Conservation (phyloP, 2,329 filamentous ascomycete genomes). For the Thelonectria blattea region DNA sequence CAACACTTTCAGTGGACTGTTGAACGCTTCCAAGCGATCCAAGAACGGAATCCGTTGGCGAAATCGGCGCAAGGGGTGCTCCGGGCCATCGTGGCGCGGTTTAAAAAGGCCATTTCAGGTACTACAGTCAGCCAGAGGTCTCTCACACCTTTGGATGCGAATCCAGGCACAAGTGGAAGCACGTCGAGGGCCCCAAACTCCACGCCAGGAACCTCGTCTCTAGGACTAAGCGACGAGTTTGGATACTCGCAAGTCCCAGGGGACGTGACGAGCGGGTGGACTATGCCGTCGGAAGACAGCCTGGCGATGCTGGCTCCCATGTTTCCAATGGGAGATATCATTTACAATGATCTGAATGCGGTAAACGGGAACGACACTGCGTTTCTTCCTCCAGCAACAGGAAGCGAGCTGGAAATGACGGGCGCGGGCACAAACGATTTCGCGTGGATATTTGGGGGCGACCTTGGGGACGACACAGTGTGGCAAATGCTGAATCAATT, state of each 20-base stretch:
- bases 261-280: slow-evolving; percentile 43
- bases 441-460: slow-evolving; percentile 60
- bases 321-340: slow-evolving; percentile 62
- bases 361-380: slow-evolving; percentile 42
- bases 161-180: slow-evolving; percentile 5
- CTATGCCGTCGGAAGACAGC: slow-evolving; percentile 53
- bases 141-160: slow-evolving; percentile 18
- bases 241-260: slow-evolving; percentile 14
- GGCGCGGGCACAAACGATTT: slow-evolving; percentile 23
- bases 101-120: slow-evolving; percentile 56
- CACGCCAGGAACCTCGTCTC: slow-evolving; percentile 24
- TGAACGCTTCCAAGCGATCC: slow-evolving; percentile 63
- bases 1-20: slow-evolving; percentile 66
- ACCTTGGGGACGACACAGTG: slow-evolving; percentile 60
- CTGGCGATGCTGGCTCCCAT: slow-evolving; percentile 60
- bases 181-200: slow-evolving; percentile 17
- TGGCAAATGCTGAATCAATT: slow-evolving; percentile 63
- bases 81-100: slow-evolving; percentile 59
- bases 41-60: slow-evolving; percentile 58
- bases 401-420: slow-evolving; percentile 4
- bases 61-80: slow-evolving; percentile 61
- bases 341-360: slow-evolving; percentile 62
- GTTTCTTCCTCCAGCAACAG: slow-evolving; percentile 30
- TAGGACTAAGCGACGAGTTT: slow-evolving; percentile 12
- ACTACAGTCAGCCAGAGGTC: slow-evolving; percentile 22